Evolutionary conservation across 306 rosid genomes (phyloP).

Genomic region (Castanospermum australe): DNA sequence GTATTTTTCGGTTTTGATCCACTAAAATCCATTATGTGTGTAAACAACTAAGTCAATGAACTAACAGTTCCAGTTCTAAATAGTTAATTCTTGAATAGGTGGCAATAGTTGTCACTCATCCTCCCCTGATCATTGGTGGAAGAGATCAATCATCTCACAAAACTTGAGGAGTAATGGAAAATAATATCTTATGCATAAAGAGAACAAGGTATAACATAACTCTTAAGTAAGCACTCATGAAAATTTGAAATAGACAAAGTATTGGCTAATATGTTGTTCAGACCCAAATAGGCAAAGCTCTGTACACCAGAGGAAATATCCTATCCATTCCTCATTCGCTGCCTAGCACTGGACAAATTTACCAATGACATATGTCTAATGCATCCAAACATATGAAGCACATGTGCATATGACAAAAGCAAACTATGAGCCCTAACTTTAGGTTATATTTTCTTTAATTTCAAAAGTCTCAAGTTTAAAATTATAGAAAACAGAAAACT

Average conservation of each 20-base stretch:
- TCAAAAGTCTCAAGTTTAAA: background rate
- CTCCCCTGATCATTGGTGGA: background rate
- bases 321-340: background rate
- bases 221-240: background rate
- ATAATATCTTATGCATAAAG: background rate
- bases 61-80: no score
- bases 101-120: background rate
- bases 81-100: background rate
- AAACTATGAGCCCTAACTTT: background rate
- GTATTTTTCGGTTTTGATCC: no score
- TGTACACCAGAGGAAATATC: background rate
- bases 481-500: background rate
- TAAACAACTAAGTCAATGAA: no score
- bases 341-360: background rate
- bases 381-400: background rate
- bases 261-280: background rate
- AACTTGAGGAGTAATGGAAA: background rate
- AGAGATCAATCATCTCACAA: background rate
- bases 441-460: background rate
- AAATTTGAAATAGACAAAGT: background rate
- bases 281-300: background rate
- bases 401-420: background rate
- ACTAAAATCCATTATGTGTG: background rate
- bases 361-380: background rate
- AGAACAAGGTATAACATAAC: background rate